A percentile compares a stretch with the other conserved stretches of the same genome.
Evolutionary conservation across 2,329 filamentous ascomycete species (phyloP).

Genomic region (Daldinia sp.): DNA sequence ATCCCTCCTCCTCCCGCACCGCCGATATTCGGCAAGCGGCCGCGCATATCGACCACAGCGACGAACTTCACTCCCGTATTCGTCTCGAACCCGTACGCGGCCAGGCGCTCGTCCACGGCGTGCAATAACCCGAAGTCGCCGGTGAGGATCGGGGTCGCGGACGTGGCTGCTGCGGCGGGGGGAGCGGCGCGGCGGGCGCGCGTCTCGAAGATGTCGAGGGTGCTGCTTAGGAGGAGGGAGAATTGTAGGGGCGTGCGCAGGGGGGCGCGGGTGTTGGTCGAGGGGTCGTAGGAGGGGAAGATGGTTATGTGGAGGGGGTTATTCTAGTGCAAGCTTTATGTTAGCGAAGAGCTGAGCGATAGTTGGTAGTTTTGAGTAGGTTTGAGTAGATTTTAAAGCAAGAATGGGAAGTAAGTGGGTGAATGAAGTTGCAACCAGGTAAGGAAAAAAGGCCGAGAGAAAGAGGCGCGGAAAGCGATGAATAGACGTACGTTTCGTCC

Average conservation of each 20-base stretch:
- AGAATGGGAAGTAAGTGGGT: neutral
- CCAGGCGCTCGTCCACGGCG: constrained; percentile 90
- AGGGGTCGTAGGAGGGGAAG: constrained; percentile 76
- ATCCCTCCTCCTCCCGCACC: constrained; percentile 14
- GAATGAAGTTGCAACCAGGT: neutral
- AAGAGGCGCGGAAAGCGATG: neutral
- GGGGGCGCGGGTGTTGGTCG: constrained; percentile 60
- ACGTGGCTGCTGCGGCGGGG: constrained; percentile 10
- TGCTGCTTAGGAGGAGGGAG: constrained; percentile 88
- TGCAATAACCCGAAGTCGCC: constrained; percentile 93
- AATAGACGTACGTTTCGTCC: constrained; percentile 78
- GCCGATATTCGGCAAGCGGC: constrained; percentile 56
- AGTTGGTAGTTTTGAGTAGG: neutral
- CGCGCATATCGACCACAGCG: constrained; percentile 89
- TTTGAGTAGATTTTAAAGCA: neutral
- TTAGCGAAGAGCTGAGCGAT: neutral
- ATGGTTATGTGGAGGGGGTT: constrained; percentile 94
- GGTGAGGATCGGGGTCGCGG: constrained; percentile 56
- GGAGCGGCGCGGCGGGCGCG: constrained; percentile 75
- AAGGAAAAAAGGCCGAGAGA: neutral
- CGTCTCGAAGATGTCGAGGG: constrained; percentile 92
- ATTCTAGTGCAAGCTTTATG: constrained; percentile 66
- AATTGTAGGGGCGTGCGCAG: constrained; percentile 84
- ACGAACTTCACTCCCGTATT: constrained; percentile 94
- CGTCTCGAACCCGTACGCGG: constrained; percentile 94